These are phyloP conservation scores for Dorcoceras hygrometricum DNA, from an alignment of 257 asterid species.

Conservation along the genomic window DNA sequence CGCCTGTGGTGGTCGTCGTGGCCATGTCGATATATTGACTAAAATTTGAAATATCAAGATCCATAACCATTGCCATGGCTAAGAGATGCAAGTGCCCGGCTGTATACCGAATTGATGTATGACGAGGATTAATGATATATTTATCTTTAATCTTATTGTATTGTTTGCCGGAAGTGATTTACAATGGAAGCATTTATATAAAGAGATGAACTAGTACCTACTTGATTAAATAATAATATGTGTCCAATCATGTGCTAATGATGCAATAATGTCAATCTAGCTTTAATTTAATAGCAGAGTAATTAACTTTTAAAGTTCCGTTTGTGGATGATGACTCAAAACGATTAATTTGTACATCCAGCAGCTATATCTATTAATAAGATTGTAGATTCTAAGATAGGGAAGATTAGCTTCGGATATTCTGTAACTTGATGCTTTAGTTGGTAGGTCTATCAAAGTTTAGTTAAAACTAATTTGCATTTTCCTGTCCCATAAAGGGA, in stretches of 20 bases:
- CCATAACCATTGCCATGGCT: constrained; percentile 61
- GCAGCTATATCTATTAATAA: background rate
- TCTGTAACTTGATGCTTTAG: background rate
- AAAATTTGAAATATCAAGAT: constrained; percentile 40
- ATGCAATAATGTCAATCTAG: constrained; percentile 29
- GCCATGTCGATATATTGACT: constrained; percentile 29
- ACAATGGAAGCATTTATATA: constrained; percentile 25
- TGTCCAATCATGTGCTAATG: constrained; percentile 33
- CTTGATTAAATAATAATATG: constrained; percentile 18
- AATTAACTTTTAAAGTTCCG: constrained; percentile 22
- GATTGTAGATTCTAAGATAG: background rate
- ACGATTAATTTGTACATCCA: constrained; percentile 13
- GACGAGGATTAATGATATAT: constrained; percentile 2
- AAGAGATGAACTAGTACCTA: constrained; percentile 9
- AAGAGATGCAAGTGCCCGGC: background rate
- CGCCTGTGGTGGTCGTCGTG: constrained; percentile 28
- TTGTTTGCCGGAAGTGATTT: constrained; percentile 21
- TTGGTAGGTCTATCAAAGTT: background rate
- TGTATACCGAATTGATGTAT: background rate
- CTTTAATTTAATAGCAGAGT: constrained; percentile 13
- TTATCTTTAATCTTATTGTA: background rate
- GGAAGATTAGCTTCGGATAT: too few relatives aligned
- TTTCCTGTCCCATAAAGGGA: background rate
- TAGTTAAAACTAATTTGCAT: background rate
- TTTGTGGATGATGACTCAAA: constrained; percentile 7